Evolutionary conservation across 1,284 basidiomycete species (phyloP), one percentile per base, ranked within the genome.

Genomic region (Anthracocystis panici-leucophaei): DNA sequence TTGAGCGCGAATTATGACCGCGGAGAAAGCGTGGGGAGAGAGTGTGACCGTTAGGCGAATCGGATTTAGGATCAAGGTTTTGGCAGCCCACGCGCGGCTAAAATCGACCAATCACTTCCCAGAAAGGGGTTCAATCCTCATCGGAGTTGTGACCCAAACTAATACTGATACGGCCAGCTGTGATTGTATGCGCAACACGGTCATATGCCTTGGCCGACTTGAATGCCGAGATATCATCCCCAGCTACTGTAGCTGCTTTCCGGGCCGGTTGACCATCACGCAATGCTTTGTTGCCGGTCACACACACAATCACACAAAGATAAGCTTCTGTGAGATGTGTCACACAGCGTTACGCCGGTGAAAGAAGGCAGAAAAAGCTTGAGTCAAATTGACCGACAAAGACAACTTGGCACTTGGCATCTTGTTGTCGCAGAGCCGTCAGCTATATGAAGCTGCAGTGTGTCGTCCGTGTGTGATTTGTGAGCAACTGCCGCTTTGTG

Each of bases 121-220:
- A 16, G 35, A 38, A 38, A 42, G 20, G 41, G 41, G 41, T 42
- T n/a, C 41, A 21, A 42, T 20, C 2, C 9, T 27, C 44, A 23
- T 55, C 53, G 53, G 53, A 55, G 4, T 55, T 55, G 53, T 45
- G 53, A 44, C 53, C 10, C 27, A 10, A 16, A 48, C 46, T n/a
- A 25, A 48, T 48, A 48, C 16, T 16, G 1, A 29, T 4, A 27
- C n/a, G n/a, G 27, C 27, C 7, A 4, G 16, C n/a, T 29, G 25
- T n/a, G 16, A 5, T 29, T 29, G 3, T n/a, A n/a, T n/a, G 23
- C 23, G 27, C 45, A 27, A 48, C 16, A 14, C 2, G 46, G 46
- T 29, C 40, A 45, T 55, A 23, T 42, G 38, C 25, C 11, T 54
- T 40, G 31, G 31, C 53, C 53, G 53, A 42, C 41, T 55, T 44